A percentile compares a stretch with the other conserved stretches of the same genome.
phyloP scores from a whole-genome alignment of 2,329 filamentous ascomycete species.

The Mycosphaerella sp. region DNA sequence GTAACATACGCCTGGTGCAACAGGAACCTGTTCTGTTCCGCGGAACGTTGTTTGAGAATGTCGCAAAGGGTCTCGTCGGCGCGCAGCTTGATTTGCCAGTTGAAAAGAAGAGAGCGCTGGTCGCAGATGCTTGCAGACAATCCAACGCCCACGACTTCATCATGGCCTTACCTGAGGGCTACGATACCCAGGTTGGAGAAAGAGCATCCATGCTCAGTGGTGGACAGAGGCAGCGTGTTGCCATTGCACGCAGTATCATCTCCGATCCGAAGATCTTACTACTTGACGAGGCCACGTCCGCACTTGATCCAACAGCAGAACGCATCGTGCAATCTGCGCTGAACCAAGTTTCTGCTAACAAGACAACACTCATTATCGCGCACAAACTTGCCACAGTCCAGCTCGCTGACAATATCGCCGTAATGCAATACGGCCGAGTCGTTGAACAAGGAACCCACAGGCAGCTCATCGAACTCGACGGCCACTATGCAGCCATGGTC shows the following conservation, averaged over 20 bases:
- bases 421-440: constrained; percentile 40
- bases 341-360: constrained; percentile 29
- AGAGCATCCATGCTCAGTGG: constrained; percentile 33
- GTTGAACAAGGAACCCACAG: constrained; percentile 43
- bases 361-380: constrained; percentile 39
- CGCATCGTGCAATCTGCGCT: constrained; percentile 33
- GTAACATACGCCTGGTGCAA: constrained; percentile 32
- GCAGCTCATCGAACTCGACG: constrained; percentile 36
- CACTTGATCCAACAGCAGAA: constrained; percentile 35
- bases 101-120: constrained; percentile 30
- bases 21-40: constrained; percentile 36
- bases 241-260: constrained; percentile 36
- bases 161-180: constrained; percentile 32
- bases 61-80: constrained; percentile 34
- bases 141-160: constrained; percentile 37
- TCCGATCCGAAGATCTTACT: constrained; percentile 34
- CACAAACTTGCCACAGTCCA: constrained; percentile 43
- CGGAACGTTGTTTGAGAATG: constrained; percentile 35
- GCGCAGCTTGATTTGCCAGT: constrained; percentile 34
- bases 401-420: constrained; percentile 42
- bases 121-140: constrained; percentile 33
- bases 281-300: constrained; percentile 36
- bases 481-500: constrained; percentile 41
- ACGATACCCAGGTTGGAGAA: constrained; percentile 34
- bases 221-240: constrained; percentile 34